Evolutionary conservation across 768 basidiomycete genomes (phyloP).

Genomic region (Clavulina sp.): DNA sequence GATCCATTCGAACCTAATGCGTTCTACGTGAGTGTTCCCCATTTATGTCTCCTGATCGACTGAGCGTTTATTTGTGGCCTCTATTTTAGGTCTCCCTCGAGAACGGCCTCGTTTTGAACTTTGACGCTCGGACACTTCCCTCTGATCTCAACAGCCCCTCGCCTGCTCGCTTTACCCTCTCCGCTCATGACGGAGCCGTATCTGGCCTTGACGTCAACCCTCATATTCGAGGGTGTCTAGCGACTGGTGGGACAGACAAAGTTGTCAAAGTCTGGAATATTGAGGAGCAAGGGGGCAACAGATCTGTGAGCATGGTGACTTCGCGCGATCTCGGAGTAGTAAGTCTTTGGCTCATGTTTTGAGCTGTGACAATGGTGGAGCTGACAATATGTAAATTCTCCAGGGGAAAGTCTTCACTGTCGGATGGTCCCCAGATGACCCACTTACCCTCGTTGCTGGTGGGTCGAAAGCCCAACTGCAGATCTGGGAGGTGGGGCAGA

Average conservation of each 20-base stretch:
- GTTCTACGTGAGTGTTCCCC: slow-evolving; percentile 52
- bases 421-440: slow-evolving; percentile 84
- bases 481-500: slow-evolving; percentile 87
- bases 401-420: slow-evolving; percentile 95
- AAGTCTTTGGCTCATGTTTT: slow-evolving; percentile 21
- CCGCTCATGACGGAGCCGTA: slow-evolving; percentile 83
- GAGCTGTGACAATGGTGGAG: too few species aligned
- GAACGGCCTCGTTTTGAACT: slow-evolving; percentile 85
- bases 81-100: slow-evolving; percentile 70
- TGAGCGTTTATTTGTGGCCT: not conserved
- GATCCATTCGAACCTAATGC: slow-evolving; percentile 82
- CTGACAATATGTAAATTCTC: too few species aligned
- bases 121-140: slow-evolving; percentile 72
- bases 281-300: slow-evolving; percentile 47
- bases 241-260: slow-evolving; percentile 89
- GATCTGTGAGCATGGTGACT: slow-evolving; percentile 65
- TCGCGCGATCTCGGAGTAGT: slow-evolving; percentile 86
- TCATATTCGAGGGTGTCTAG: slow-evolving; percentile 76
- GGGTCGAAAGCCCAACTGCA: slow-evolving; percentile 90
- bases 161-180: slow-evolving; percentile 68
- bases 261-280: slow-evolving; percentile 71
- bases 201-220: slow-evolving; percentile 85
- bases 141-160: slow-evolving; percentile 45
- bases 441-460: slow-evolving; percentile 82
- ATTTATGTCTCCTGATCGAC: not conserved